These are phyloP conservation scores for Ormosia semicastrata DNA, from an alignment of 306 rosid genomes.

Conservation along the genomic window DNA sequence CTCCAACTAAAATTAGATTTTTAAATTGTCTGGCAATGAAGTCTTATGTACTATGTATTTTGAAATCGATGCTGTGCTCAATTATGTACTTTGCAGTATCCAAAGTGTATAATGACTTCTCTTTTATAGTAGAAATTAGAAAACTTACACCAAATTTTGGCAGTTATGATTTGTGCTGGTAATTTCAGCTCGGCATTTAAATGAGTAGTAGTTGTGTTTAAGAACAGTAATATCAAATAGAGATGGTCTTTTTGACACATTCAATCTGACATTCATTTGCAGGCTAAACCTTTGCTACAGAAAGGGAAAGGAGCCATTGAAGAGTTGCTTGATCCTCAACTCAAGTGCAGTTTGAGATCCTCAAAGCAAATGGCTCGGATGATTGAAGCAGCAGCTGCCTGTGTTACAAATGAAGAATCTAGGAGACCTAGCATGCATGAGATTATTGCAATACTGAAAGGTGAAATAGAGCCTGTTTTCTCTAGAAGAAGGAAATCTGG, in stretches of 20 bases:
- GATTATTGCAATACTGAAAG: slow-evolving; percentile 65
- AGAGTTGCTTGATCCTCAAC: slow-evolving; percentile 70
- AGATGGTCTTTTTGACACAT: slow-evolving; percentile 1
- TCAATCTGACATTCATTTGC: slow-evolving; percentile 1
- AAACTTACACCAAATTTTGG: neutral
- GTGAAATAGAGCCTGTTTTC: slow-evolving; percentile 46
- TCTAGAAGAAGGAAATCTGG: slow-evolving; percentile 57
- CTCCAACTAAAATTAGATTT: neutral
- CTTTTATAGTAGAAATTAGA: neutral
- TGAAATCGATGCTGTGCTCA: neutral
- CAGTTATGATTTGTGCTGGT: neutral
- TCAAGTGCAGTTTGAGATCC: slow-evolving; percentile 39
- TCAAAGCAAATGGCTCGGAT: slow-evolving; percentile 49
- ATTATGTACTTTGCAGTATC: neutral
- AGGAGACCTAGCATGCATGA: slow-evolving; percentile 70
- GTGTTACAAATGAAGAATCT: slow-evolving; percentile 72
- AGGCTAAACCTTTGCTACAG: slow-evolving; percentile 81
- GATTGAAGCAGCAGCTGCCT: slow-evolving; percentile 81
- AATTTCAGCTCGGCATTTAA: neutral
- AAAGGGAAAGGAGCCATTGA: slow-evolving; percentile 69
- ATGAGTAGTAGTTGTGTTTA: neutral
- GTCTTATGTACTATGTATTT: neutral
- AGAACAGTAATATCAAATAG: neutral
- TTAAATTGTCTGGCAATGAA: neutral
- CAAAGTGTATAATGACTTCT: neutral